Evolutionary conservation across 2,329 filamentous ascomycete species (phyloP).

Genomic region (Verticillium klebahnii): DNA sequence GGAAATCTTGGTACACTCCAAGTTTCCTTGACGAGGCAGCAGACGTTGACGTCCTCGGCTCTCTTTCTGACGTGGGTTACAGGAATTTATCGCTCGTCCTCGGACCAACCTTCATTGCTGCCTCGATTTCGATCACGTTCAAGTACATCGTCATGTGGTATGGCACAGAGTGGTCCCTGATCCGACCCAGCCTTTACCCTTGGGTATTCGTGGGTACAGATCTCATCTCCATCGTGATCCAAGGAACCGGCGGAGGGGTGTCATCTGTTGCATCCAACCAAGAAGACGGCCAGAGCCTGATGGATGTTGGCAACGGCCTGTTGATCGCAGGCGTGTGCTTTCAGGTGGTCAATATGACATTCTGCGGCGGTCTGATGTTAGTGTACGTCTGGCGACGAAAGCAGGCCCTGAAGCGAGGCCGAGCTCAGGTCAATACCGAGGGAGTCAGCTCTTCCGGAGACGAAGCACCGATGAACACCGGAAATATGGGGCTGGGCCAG

Average conservation of each 20-base stretch:
- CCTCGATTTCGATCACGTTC: constrained; percentile 40
- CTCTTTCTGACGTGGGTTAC: not conserved
- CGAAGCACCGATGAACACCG: not conserved
- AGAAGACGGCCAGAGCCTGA: constrained; percentile 1
- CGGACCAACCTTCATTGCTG: constrained; percentile 36
- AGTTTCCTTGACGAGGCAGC: too few species aligned
- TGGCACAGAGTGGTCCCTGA: constrained; percentile 31
- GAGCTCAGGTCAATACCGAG: not conserved
- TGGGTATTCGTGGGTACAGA: constrained; percentile 47
- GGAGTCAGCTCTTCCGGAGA: not conserved
- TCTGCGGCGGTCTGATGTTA: constrained; percentile 13
- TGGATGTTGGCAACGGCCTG: constrained; percentile 12
- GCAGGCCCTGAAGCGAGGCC: not conserved
- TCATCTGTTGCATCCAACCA: constrained; percentile 1
- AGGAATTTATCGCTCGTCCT: constrained; percentile 34
- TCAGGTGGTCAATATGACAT: constrained; percentile 21
- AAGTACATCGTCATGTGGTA: constrained; percentile 40
- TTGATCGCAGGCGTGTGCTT: constrained; percentile 19
- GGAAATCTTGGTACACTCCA: too few species aligned
- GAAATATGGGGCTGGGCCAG: not conserved
- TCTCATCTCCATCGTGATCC: constrained; percentile 28
- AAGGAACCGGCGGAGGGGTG: constrained; percentile 15
- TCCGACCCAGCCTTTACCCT: constrained; percentile 38
- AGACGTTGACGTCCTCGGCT: not conserved
- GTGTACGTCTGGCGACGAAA: constrained; percentile 4